Evolutionary conservation across 139 green algal genomes (phyloP), one percentile per base, ranked within the genome.

Genomic region (Micractinium conductrix): DNA sequence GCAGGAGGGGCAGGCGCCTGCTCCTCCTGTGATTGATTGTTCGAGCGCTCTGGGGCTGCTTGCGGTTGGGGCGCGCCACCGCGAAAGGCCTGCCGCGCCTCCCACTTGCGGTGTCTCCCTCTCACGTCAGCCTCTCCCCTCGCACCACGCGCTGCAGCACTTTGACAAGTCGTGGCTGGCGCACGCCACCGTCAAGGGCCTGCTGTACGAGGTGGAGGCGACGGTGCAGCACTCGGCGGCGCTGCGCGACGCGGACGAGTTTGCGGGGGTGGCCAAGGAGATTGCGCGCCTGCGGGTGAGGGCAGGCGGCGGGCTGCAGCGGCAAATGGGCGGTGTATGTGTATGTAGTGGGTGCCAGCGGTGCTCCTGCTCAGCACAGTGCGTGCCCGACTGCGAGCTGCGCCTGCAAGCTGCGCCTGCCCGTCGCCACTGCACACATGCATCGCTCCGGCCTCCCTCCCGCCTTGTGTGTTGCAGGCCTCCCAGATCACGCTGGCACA

Each of bases 131-230:
- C 26, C 55, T 14, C 53, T 40, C 75, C 24, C 28, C 28, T 4
- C 19, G 24, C 53, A 19, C 2, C 74, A 21, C 35, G 16, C 26
- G 10, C 37, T 40, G 74, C 53, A 83, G 63, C 93, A 98, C 92
- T 96, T 98, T 89, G 95, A 98, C 87, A 93, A 91, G 83, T 90
- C 87, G 43, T 97, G 94, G 94, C 62, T 73, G 35, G 84, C 80
- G 50, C 89, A 91, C 80, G 86, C 87, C 9, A 42, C 71, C 12
- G 91, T 92, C 62, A 94, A 93, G 81, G 44, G 35, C 42, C 76
- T 88, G 24, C 85, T 94, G 85, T 94, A 95, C 86, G 90, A 95
- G 43, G 92, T 90, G 2, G 93, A 95, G 79, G 84, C 88, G n/a
- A 83, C 87, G 53, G 78, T 94, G 84, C 90, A 96, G 87, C 78